Conservation (phyloP, 2,329 filamentous ascomycete species). For the Graphiopsis chlorocephala region DNA sequence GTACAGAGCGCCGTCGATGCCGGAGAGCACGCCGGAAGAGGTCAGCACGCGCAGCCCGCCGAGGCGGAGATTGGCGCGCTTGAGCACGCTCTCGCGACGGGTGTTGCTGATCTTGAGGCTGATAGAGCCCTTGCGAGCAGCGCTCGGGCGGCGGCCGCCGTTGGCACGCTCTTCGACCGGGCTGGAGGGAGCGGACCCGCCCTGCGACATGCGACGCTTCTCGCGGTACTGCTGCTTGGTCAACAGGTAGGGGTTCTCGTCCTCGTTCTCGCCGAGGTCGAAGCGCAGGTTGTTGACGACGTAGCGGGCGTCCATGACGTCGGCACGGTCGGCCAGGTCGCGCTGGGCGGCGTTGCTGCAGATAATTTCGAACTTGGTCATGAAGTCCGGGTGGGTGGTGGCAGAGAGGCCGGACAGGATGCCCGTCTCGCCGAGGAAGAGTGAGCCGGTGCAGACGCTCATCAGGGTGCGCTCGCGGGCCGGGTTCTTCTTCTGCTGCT, state of each 20-base stretch:
- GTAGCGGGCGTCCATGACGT: conserved; percentile 80
- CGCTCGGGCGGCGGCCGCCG: conserved; percentile 38
- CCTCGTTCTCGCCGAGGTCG: conserved; percentile 72
- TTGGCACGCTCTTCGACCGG: conserved; percentile 32
- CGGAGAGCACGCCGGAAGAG: conserved; percentile 72
- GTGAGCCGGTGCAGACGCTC: conserved; percentile 74
- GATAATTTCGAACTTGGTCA: conserved; percentile 77
- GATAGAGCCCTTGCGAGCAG: conserved; percentile 73
- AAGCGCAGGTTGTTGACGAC: conserved; percentile 91
- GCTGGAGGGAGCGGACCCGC: conserved; percentile 39
- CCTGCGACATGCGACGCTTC: conserved; percentile 40
- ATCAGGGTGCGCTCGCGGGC: conserved; percentile 76
- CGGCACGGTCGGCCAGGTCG: conserved; percentile 72
- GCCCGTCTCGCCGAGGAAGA: conserved; percentile 73
- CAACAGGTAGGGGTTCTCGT: conserved; percentile 80
- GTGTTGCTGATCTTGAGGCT: conserved; percentile 72
- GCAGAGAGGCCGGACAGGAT: conserved; percentile 75
- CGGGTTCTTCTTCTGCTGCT: conserved; percentile 76
- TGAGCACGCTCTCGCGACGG: conserved; percentile 75
- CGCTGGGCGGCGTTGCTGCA: conserved; percentile 71
- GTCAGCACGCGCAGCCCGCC: conserved; percentile 72
- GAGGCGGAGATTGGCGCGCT: conserved; percentile 72
- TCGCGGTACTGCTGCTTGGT: conserved; percentile 61
- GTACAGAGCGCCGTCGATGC: conserved; percentile 81
- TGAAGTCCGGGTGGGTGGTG: conserved; percentile 77